Evolutionary conservation across 2,329 filamentous ascomycete species (phyloP).

Genomic region (Hymenoscyphus occultus): DNA sequence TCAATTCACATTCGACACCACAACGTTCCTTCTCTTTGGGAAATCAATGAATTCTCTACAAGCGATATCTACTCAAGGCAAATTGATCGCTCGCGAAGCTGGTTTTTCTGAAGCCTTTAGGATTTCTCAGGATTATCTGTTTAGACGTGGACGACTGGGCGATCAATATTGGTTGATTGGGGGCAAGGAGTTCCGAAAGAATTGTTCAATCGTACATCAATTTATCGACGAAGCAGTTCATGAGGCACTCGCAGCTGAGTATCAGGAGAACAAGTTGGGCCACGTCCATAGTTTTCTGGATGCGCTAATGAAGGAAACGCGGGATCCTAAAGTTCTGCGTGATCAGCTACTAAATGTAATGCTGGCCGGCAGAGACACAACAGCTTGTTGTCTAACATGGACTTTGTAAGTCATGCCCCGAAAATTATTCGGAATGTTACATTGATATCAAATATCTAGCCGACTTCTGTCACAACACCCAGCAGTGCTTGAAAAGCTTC

Average conservation of each 20-base stretch:
- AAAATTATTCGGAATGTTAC: background rate
- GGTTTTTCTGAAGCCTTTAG: background rate
- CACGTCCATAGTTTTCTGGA: background rate
- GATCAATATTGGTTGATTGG: background rate
- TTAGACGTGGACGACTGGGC: background rate
- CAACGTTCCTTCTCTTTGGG: conserved; percentile 2
- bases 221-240: background rate
- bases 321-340: background rate
- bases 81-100: background rate
- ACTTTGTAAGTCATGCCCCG: background rate
- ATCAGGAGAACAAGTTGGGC: background rate
- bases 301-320: background rate
- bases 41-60: background rate
- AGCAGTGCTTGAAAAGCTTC: background rate
- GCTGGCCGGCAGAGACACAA: conserved; percentile 34
- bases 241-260: background rate
- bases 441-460: background rate
- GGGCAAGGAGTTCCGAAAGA: background rate
- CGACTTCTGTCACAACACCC: conserved; percentile 2
- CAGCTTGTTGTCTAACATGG: conserved; percentile 12
- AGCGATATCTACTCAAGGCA: background rate
- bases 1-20: conserved; percentile 5
- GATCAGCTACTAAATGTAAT: conserved; percentile 32
- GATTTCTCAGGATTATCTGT: background rate
- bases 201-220: background rate